These are phyloP conservation scores for Trichoderma koningiopsis DNA, from an alignment of 2,329 filamentous ascomycete species.

Conservation along the genomic window DNA sequence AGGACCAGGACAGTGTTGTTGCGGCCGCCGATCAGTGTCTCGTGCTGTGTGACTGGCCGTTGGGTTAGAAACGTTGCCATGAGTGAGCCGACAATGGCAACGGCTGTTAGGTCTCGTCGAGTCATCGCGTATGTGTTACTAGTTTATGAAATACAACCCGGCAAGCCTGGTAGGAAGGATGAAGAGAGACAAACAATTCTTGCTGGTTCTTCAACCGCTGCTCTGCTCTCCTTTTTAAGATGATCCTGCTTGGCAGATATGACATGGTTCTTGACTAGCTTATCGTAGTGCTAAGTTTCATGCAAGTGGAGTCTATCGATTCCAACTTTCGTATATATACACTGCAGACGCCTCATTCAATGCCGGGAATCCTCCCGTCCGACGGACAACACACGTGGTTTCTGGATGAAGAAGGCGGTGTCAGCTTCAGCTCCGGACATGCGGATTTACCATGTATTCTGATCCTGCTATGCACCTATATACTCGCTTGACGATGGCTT, in stretches of 20 bases:
- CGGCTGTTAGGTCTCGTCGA: not conserved
- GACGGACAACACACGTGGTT: not conserved
- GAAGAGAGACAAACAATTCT: not conserved
- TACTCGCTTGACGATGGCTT: not conserved
- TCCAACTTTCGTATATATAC: not conserved
- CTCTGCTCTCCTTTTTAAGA: slow-evolving; percentile 1
- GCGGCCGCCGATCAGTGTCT: slow-evolving; percentile 21
- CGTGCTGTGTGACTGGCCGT: not conserved
- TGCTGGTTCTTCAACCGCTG: not conserved
- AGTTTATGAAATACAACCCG: not conserved
- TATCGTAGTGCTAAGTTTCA: not conserved
- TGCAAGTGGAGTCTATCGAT: not conserved
- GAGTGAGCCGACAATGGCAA: slow-evolving; percentile 14
- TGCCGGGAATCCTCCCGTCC: not conserved
- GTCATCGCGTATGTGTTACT: slow-evolving; percentile 2
- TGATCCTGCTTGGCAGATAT: not conserved
- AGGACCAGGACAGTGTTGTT: slow-evolving; percentile 42
- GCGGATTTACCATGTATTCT: not conserved
- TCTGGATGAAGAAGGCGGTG: not conserved
- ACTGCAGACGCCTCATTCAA: not conserved
- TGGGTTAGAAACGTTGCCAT: slow-evolving; percentile 4
- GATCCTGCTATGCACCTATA: not conserved
- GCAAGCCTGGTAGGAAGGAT: not conserved
- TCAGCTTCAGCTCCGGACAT: not conserved
- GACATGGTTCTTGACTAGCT: not conserved